phyloP scores from a whole-genome alignment of 2,329 filamentous ascomycete species.

The Dactylellina sp. region DNA sequence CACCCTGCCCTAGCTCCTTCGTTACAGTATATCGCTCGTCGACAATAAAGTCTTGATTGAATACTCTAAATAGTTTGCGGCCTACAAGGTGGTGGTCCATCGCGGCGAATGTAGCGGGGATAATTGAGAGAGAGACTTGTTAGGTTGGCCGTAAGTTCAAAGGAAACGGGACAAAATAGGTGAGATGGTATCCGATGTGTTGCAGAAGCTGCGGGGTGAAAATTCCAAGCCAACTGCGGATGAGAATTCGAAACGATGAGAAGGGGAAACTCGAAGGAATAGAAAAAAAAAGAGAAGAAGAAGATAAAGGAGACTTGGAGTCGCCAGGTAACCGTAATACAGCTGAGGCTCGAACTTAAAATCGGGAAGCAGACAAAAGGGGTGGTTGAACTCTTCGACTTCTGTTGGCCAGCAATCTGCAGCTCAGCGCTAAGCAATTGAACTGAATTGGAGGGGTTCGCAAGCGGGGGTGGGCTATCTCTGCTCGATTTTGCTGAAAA shows the following conservation, averaged over 20 bases:
- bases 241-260: neutral
- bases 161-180: neutral
- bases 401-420: neutral
- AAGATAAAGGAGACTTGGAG: neutral
- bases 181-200: conserved; percentile 26
- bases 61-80: conserved; percentile 98
- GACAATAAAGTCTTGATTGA: conserved; percentile 99
- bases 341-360: neutral
- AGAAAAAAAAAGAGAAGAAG: neutral
- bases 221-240: neutral
- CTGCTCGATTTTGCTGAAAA: conserved; percentile 1
- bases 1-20: conserved; percentile 97
- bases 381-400: neutral
- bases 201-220: neutral
- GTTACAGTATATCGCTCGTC: conserved; percentile 98
- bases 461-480: neutral
- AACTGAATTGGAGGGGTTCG: conserved; percentile 10
- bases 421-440: neutral
- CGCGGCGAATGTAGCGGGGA: conserved; percentile 1
- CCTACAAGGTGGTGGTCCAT: conserved; percentile 63
- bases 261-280: neutral
- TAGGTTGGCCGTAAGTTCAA: neutral
- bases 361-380: neutral
- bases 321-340: neutral
- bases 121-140: neutral